A percentile compares a stretch with the other conserved stretches of the same genome.
These are phyloP conservation scores for Volvariella surrecta DNA, from an alignment of 1,284 basidiomycete genomes.

Conservation along the genomic window DNA sequence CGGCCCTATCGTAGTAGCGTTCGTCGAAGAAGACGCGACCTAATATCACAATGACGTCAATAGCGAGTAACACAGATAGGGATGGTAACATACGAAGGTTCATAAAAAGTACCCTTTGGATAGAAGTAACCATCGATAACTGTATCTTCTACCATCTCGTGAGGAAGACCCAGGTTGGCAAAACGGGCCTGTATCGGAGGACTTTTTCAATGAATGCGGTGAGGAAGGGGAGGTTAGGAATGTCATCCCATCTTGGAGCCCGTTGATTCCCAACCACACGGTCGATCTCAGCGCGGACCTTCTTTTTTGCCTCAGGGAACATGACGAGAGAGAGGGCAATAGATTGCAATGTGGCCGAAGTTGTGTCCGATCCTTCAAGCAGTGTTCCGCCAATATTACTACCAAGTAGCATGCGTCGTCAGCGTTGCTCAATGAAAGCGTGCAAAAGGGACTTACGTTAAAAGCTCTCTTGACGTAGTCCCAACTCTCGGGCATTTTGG, in stretches of 20 bases:
- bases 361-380: conserved; percentile 14
- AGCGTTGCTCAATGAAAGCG: too few relatives aligned
- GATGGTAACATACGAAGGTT: conserved; percentile 13
- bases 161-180: conserved; percentile 14
- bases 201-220: conserved; percentile 28
- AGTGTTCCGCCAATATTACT: conserved; percentile 14
- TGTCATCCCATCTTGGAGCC: conserved; percentile 24
- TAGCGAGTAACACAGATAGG: not conserved
- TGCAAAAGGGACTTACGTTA: conserved; percentile 1
- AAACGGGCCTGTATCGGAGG: not conserved
- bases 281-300: conserved; percentile 29
- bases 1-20: conserved; percentile 14
- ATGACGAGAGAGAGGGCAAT: conserved; percentile 10
- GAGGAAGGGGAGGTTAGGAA: conserved; percentile 24
- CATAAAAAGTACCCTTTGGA: conserved; percentile 13
- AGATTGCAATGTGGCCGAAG: conserved; percentile 11
- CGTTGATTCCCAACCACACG: conserved; percentile 24
- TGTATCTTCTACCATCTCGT: conserved; percentile 12
- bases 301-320: conserved; percentile 13
- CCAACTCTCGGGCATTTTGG: conserved; percentile 4
- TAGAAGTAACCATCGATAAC: conserved; percentile 9
- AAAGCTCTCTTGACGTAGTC: conserved; percentile 8
- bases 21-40: conserved; percentile 14
- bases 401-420: too few relatives aligned
- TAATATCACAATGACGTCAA: conserved; percentile 2